Evolutionary conservation across 2,329 filamentous ascomycete species (phyloP).

Genomic region (Diaporthe eres): DNA sequence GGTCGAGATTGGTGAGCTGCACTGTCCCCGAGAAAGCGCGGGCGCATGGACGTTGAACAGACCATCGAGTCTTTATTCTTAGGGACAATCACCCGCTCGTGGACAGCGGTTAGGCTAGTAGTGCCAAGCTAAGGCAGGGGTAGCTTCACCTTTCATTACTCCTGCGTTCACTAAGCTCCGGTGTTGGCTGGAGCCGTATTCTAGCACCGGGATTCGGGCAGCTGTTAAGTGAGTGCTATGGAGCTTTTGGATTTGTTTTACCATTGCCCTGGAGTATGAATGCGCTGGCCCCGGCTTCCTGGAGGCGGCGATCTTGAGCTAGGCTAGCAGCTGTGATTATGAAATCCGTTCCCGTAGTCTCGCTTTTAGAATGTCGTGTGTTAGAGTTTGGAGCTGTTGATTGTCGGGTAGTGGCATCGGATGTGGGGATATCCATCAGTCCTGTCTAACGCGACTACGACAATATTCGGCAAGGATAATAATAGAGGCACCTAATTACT

Average conservation of each 20-base stretch:
- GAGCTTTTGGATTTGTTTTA: background rate
- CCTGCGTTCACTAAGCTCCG: background rate
- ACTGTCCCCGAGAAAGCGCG: fast-evolving
- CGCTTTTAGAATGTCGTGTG: background rate
- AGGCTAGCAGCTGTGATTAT: background rate
- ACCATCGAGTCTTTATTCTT: background rate
- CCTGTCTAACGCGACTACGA: background rate
- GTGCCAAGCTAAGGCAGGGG: conserved; percentile 8
- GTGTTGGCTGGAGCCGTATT: background rate
- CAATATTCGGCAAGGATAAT: background rate
- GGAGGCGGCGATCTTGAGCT: background rate
- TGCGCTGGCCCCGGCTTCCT: background rate
- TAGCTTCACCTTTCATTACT: background rate
- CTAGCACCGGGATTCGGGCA: background rate
- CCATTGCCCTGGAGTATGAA: background rate
- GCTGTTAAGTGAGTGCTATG: no score
- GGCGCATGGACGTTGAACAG: background rate
- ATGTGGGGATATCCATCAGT: background rate
- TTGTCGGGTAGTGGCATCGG: background rate
- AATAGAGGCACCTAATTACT: background rate
- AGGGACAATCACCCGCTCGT: background rate
- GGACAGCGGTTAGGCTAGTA: background rate
- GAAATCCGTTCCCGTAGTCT: background rate
- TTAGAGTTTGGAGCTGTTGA: background rate
- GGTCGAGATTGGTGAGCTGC: background rate